Evolutionary conservation across 352 stramenopile genomes (phyloP).

Genomic region (Phytophthora cactorum): DNA sequence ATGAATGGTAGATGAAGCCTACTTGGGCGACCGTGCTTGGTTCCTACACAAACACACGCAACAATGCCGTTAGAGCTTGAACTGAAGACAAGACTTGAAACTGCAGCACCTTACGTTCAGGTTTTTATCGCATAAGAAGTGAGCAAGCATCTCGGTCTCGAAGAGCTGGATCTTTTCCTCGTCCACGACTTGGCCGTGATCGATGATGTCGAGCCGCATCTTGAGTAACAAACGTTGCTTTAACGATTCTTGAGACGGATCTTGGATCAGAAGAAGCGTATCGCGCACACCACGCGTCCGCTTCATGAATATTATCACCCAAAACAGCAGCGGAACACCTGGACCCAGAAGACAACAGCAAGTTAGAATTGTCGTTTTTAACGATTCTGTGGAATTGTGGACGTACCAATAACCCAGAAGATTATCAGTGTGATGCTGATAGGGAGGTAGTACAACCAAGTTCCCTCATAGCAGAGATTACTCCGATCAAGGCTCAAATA

Average conservation of each 20-base stretch:
- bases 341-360: not conserved
- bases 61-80: not conserved
- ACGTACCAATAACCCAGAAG: constrained; percentile 71
- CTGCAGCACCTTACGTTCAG: constrained; percentile 41
- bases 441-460: constrained; percentile 67
- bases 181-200: constrained; percentile 51
- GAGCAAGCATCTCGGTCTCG: constrained; percentile 55
- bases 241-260: constrained; percentile 39
- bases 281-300: constrained; percentile 55
- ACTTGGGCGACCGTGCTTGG: constrained; percentile 78
- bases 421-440: constrained; percentile 49
- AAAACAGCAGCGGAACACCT: constrained; percentile 79
- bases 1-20: constrained; percentile 83
- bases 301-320: constrained; percentile 66
- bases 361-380: not conserved
- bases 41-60: constrained; percentile 40
- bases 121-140: constrained; percentile 62
- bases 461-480: constrained; percentile 56
- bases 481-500: constrained; percentile 75
- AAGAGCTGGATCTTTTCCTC: constrained; percentile 54
- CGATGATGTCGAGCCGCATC: constrained; percentile 52
- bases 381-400: not conserved
- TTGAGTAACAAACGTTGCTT: constrained; percentile 57
- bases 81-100: not conserved
- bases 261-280: constrained; percentile 52